Evolutionary conservation across 805 yeast species (phyloP).

Genomic region (Priceomyces carsonii): DNA sequence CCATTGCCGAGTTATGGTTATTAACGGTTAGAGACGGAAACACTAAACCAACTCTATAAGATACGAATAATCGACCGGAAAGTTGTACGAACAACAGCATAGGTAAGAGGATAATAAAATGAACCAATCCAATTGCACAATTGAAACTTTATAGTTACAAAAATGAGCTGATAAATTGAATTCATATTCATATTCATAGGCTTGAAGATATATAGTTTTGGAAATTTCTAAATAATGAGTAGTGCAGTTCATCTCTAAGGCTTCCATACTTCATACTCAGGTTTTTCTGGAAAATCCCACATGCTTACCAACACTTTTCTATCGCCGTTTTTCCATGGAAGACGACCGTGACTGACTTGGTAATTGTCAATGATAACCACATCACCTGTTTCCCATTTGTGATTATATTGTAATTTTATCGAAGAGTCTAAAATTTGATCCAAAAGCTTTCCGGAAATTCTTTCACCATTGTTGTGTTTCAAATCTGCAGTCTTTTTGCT

Average conservation of each 20-base stretch:
- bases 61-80: no score
- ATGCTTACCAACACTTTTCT: conserved; percentile 34
- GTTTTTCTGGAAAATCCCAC: conserved; percentile 25
- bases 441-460: conserved; percentile 1
- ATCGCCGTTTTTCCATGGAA: conserved; percentile 26
- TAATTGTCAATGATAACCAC: conserved; percentile 34
- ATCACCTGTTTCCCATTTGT: conserved; percentile 33
- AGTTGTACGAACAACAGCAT: no score
- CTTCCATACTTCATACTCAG: background rate
- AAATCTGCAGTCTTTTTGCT: conserved; percentile 5
- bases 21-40: conserved; percentile 2
- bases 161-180: no score
- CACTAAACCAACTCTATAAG: no score
- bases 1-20: conserved; percentile 4
- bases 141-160: no score
- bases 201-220: background rate
- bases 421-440: conserved; percentile 10
- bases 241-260: background rate
- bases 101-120: no score
- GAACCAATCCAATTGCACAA: no score
- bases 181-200: no score
- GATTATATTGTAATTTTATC: conserved; percentile 20
- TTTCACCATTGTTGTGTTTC: conserved; percentile 1
- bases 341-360: conserved; percentile 35
- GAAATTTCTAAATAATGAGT: no score